These are phyloP conservation scores for Talaromyces nanjingensis DNA, from an alignment of 495 filamentous ascomycete genomes.

Conservation along the genomic window DNA sequence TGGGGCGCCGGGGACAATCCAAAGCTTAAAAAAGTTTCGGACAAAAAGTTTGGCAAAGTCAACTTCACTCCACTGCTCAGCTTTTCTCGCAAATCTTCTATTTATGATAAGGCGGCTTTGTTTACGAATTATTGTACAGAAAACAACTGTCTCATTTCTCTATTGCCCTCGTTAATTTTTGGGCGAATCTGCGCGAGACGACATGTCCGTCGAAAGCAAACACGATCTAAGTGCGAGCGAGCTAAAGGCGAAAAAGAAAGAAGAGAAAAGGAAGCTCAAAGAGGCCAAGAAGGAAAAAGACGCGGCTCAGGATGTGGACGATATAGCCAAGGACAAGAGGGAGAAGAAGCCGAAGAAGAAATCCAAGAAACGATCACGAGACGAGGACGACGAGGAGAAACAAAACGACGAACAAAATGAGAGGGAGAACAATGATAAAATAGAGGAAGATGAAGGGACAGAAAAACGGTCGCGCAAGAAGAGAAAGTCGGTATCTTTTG, in stretches of 20 bases:
- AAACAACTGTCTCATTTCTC: background rate
- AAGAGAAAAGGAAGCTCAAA: conserved; percentile 12
- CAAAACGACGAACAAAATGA: background rate
- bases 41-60: background rate
- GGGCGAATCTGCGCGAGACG: background rate
- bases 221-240: conserved; percentile 25
- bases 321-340: conserved; percentile 16
- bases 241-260: conserved; percentile 13
- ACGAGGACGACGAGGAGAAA: background rate
- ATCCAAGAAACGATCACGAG: conserved; percentile 7
- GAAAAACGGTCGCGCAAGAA: conserved; percentile 16
- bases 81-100: background rate
- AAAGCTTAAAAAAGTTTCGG: background rate
- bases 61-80: background rate
- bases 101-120: background rate
- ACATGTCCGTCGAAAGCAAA: conserved; percentile 12
- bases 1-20: background rate
- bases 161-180: background rate
- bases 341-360: conserved; percentile 16
- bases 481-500: conserved; percentile 72
- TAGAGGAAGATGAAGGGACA: background rate
- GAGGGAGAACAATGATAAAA: background rate
- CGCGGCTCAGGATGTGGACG: conserved; percentile 17
- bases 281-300: conserved; percentile 12
- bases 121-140: background rate